Evolutionary conservation across 2,329 filamentous ascomycete genomes (phyloP).

Genomic region (Trichoderma koningii): DNA sequence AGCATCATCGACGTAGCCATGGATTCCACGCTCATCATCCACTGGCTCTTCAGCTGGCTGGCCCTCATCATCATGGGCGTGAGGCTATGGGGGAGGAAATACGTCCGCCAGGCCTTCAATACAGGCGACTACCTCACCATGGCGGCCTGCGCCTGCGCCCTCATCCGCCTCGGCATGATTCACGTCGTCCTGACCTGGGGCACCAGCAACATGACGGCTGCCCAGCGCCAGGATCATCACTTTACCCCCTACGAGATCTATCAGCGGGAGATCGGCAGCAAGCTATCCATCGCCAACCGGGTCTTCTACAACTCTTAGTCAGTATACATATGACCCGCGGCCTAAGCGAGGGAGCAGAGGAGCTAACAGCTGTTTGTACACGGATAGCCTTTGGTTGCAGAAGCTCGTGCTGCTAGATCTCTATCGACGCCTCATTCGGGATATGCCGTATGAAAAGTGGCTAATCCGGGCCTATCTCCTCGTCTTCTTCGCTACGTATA

Average conservation of each 20-base stretch:
- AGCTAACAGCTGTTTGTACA: neutral
- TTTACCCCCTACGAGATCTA: conserved; percentile 40
- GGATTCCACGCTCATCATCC: conserved; percentile 31
- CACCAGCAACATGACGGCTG: conserved; percentile 39
- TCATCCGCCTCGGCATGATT: conserved; percentile 35
- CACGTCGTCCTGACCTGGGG: conserved; percentile 43
- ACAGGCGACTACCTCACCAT: conserved; percentile 38
- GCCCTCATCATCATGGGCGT: conserved; percentile 32
- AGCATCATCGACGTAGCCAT: conserved; percentile 1
- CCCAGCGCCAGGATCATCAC: conserved; percentile 30
- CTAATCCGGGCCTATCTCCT: conserved; percentile 35
- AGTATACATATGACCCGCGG: conserved; percentile 29
- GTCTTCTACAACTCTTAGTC: conserved; percentile 42
- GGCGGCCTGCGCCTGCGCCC: conserved; percentile 43
- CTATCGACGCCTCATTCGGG: conserved; percentile 33
- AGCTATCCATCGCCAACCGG: conserved; percentile 39
- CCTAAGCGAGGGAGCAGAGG: neutral
- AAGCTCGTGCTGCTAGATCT: conserved; percentile 37
- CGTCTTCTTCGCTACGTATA: conserved; percentile 38
- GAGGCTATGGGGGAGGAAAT: conserved; percentile 32
- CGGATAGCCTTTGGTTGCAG: conserved; percentile 36
- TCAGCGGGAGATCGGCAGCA: conserved; percentile 40
- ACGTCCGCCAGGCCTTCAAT: conserved; percentile 30
- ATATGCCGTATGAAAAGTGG: conserved; percentile 33
- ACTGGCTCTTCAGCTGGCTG: conserved; percentile 35